Base-by-base conservation (phyloP, 2,329 filamentous ascomycete species). In the Arachnomyces sp. region DNA sequence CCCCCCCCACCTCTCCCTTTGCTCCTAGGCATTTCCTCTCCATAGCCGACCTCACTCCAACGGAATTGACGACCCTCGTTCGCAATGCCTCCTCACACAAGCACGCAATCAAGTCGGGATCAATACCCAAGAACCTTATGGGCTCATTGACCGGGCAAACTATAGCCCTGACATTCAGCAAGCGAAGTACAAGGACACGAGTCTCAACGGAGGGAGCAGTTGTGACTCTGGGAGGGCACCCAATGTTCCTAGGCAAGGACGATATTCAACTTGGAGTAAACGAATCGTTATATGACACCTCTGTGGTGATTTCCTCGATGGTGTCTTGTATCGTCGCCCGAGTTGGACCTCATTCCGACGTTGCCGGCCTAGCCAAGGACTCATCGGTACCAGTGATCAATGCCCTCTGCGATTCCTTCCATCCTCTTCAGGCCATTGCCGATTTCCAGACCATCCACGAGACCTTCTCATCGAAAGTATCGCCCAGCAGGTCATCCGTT, bases 181-280 rank as follows among this genome's bases (percentile, higher is more conserved):
- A 98, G 70, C 81, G 89, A 51, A 93, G 84, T 54, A 98, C 92
- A 9, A 79, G 92, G 44, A 98, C 92, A 9, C 81, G 92, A 46
- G 82, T 98, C 25, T 94, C 88, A 2, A 95, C 89, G 2, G 92
- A 98, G 70, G 83, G 83, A 6, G 92, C 92, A 9, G 81, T 95
- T 29, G 77, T 82, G n/a, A 71, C 85, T 44, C 76, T 98, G 71
- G 88, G 89, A 29, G 92, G 90, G 0, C 84, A 94, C 54, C 82
- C 92, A 15, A 95, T 98, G 89, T 98, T 98, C 60, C 66, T 98
- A 43, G 88, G 89, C 55, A 92, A 89, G 59, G 82, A 93, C 40
- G 92, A 98, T 59, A 98, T 98, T 47, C 92, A 98, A 64, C 73
- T 98, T 14, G 92, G 92, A 38, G 92, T 68, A 48, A 98, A 98